Evolutionary conservation across 176 grass and related monocot species (phyloP), one percentile per base, ranked within the genome.

Genomic region (Stipa capillata): DNA sequence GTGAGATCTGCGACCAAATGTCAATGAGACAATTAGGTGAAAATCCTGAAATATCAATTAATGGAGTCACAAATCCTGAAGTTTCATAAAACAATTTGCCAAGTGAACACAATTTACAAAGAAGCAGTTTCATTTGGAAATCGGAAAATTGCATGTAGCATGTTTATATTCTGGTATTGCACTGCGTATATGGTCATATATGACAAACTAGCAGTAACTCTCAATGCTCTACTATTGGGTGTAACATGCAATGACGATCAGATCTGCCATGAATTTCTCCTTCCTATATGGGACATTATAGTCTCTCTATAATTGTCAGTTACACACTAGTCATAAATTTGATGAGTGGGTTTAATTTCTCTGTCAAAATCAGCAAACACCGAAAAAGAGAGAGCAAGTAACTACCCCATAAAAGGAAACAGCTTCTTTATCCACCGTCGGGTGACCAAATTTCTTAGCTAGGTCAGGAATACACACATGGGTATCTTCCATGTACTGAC

Each of bases 331-430:
- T 23, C 39, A 7, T 17, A 52, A 52, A 64, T 51, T 56, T 73
- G 29, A 17, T 66, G 48, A 55, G 31, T 32, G 4, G n/a, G n/a
- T n/a, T 13, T 42, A 1, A 65, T 67, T 57, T 49, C 5, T 41
- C 1, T 12, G 4, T 42, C 33, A 74, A 49, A 67, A 34, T 62
- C 20, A 40, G 13, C 17, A 33, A 71, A 76, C 35, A 14, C 1
- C 24, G 25, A 83, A 32, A 77, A 39, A 65, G 32, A 45, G 55
- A 17, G 0, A 34, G 33, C 50, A 81, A 31, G 56, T 27, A 72
- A 2, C 76, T 93, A 99, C 96, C 82, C 92, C 92, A 52, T 99
- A 99, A 54, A 99, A 91, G 32, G 96, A 93, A 82, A 95, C 76
- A 77, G 73, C 69, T 85, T 98, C 92, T n/a, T 47, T 78, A 50